These are phyloP conservation scores for Lentinus brumalis DNA, from an alignment of 768 basidiomycete genomes.

Conservation along the genomic window DNA sequence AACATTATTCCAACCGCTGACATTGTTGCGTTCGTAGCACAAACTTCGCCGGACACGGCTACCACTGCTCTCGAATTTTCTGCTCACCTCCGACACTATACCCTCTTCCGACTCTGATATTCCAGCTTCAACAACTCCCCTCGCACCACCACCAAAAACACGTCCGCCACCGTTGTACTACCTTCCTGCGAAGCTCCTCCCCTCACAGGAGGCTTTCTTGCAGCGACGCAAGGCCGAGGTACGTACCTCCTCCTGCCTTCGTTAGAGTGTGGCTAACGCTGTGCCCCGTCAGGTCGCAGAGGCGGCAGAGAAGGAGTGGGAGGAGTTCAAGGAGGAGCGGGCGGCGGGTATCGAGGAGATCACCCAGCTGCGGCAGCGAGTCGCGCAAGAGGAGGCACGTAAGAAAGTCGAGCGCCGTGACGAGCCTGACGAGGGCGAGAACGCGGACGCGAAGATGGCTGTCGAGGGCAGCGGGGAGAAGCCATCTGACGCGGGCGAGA, in stretches of 20 bases:
- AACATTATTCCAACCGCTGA: background rate
- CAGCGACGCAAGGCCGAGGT: slow-evolving; percentile 65
- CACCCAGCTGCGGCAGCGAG: slow-evolving; percentile 58
- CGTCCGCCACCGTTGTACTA: slow-evolving; percentile 82
- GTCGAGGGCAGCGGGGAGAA: slow-evolving; percentile 20
- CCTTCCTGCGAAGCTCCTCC: slow-evolving; percentile 66
- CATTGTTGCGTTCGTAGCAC: slow-evolving; percentile 45
- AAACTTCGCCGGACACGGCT: slow-evolving; percentile 72
- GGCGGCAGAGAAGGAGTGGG: slow-evolving; percentile 71
- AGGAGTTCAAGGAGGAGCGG: slow-evolving; percentile 62
- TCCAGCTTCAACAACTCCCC: slow-evolving; percentile 35
- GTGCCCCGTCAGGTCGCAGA: slow-evolving; percentile 50
- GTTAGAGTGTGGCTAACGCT: background rate
- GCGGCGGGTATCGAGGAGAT: slow-evolving; percentile 61
- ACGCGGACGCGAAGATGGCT: slow-evolving; percentile 28
- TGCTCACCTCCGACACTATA: slow-evolving; percentile 73
- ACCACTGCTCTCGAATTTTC: slow-evolving; percentile 74
- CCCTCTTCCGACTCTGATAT: slow-evolving; percentile 36
- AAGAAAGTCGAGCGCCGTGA: slow-evolving; percentile 44
- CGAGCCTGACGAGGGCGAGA: slow-evolving; percentile 33
- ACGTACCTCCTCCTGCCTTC: slow-evolving; percentile 22
- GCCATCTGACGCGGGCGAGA: slow-evolving; percentile 1
- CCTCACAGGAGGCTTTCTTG: slow-evolving; percentile 71
- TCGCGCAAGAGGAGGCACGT: slow-evolving; percentile 64
- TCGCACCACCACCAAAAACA: slow-evolving; percentile 52